Percentiles rank a stretch among this genome's conserved stretches.
Conservation (phyloP, 2,329 filamentous ascomycete species). For the Cryphonectria parasitica region DNA sequence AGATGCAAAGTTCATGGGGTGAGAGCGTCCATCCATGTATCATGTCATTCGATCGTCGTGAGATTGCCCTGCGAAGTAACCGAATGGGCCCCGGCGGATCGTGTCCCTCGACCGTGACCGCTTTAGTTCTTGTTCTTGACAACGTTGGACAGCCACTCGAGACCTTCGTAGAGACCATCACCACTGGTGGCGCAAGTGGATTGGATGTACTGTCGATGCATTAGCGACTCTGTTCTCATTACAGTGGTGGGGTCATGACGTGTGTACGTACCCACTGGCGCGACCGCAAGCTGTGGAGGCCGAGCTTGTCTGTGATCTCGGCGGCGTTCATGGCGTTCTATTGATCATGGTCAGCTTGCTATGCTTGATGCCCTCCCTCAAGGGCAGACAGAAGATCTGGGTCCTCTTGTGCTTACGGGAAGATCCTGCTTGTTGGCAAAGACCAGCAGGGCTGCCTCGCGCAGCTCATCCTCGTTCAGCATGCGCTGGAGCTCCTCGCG, state of each 20-base stretch:
- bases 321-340: slow-evolving; percentile 99
- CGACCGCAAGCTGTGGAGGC: slow-evolving; percentile 97
- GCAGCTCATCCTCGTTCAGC: slow-evolving; percentile 98
- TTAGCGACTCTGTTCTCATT: slow-evolving; percentile 19
- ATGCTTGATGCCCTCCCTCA: not conserved
- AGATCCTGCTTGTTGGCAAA: slow-evolving; percentile 99
- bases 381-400: slow-evolving; percentile 21
- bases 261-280: slow-evolving; percentile 87
- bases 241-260: not conserved
- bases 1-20: slow-evolving; percentile 42
- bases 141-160: slow-evolving; percentile 87
- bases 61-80: slow-evolving; percentile 61
- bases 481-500: slow-evolving; percentile 96
- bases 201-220: slow-evolving; percentile 82
- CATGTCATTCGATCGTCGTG: slow-evolving; percentile 56
- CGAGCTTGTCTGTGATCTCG: slow-evolving; percentile 99
- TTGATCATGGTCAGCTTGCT: slow-evolving; percentile 36
- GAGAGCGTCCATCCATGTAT: slow-evolving; percentile 39
- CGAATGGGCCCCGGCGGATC: slow-evolving; percentile 52
- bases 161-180: slow-evolving; percentile 99
- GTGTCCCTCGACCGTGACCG: slow-evolving; percentile 38
- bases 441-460: slow-evolving; percentile 93
- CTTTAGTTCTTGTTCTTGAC: slow-evolving; percentile 75
- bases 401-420: slow-evolving; percentile 64
- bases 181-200: slow-evolving; percentile 98